These are phyloP conservation scores for Gnetum montanum DNA, from an alignment of 75 land plant species.

Conservation along the genomic window DNA sequence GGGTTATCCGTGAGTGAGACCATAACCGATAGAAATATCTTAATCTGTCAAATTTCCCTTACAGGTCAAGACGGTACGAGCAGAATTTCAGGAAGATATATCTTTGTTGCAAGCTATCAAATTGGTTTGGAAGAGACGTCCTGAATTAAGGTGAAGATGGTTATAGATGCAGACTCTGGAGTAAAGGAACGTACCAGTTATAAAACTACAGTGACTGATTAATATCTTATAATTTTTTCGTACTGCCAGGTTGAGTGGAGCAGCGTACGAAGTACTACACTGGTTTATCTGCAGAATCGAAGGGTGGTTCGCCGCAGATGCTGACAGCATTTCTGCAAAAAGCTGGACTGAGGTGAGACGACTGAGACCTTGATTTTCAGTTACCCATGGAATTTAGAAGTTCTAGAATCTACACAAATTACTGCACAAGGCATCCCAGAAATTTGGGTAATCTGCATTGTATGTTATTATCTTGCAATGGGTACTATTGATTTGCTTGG, in stretches of 20 bases:
- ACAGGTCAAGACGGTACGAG: constrained; percentile 76
- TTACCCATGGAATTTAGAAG: not conserved
- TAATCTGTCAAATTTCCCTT: too few species aligned
- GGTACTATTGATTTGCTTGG: too few species aligned
- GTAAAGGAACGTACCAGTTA: not conserved
- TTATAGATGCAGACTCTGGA: not conserved
- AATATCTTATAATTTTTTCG: not conserved
- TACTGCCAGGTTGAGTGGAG: constrained; percentile 58
- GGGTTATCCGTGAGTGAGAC: not conserved
- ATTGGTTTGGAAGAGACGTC: constrained; percentile 66
- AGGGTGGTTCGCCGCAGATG: constrained; percentile 99
- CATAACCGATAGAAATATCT: not conserved
- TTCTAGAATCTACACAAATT: not conserved
- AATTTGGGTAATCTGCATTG: too few species aligned
- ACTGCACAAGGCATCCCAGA: too few species aligned
- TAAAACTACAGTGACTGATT: not conserved
- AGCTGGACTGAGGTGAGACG: constrained; percentile 77
- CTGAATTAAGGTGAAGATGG: constrained; percentile 66
- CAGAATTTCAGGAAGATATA: constrained; percentile 66
- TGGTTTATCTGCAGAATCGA: constrained; percentile 99
- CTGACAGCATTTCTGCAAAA: constrained; percentile 77
- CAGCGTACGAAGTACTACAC: constrained; percentile 76
- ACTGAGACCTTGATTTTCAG: not conserved
- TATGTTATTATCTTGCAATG: too few species aligned
- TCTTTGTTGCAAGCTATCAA: constrained; percentile 70